Evolutionary conservation across 768 basidiomycete genomes (phyloP).

Genomic region (Pleurotus citrinopileatus): DNA sequence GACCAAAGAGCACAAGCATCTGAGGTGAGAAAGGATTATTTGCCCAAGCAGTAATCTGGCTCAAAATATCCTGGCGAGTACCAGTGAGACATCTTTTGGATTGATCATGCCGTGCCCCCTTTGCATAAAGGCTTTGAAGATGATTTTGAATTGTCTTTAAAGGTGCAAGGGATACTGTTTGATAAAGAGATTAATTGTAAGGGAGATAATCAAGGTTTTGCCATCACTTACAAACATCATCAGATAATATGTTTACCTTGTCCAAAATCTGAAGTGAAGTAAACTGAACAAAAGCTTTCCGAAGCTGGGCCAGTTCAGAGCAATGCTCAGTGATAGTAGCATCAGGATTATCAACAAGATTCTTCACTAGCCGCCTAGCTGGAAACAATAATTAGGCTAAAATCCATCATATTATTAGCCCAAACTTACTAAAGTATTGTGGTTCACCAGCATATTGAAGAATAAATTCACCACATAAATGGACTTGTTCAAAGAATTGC

Average conservation of each 20-base stretch:
- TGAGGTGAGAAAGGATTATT: neutral
- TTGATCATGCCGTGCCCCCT: neutral
- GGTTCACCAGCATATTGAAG: neutral
- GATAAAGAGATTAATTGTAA: no score
- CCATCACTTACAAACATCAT: neutral
- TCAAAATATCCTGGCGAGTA: conserved; percentile 21
- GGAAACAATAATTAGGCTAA: neutral
- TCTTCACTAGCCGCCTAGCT: neutral
- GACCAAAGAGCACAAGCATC: neutral
- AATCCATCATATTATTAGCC: neutral
- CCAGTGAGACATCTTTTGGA: conserved; percentile 17
- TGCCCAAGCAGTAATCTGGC: conserved; percentile 22
- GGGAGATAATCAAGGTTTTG: no score
- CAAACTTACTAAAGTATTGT: neutral
- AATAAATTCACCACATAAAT: neutral
- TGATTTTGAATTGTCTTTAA: no score
- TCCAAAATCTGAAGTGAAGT: neutral
- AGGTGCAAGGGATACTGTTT: no score
- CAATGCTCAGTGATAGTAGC: neutral
- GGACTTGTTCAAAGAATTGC: neutral
- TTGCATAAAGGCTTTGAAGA: neutral
- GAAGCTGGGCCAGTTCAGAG: neutral
- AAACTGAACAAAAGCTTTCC: neutral
- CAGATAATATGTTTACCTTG: neutral
- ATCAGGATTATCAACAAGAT: neutral